Percentiles rank a stretch among this genome's conserved stretches.
These are phyloP conservation scores for Pythium aristosporum DNA, from an alignment of 352 stramenopile genomes.

Conservation along the genomic window DNA sequence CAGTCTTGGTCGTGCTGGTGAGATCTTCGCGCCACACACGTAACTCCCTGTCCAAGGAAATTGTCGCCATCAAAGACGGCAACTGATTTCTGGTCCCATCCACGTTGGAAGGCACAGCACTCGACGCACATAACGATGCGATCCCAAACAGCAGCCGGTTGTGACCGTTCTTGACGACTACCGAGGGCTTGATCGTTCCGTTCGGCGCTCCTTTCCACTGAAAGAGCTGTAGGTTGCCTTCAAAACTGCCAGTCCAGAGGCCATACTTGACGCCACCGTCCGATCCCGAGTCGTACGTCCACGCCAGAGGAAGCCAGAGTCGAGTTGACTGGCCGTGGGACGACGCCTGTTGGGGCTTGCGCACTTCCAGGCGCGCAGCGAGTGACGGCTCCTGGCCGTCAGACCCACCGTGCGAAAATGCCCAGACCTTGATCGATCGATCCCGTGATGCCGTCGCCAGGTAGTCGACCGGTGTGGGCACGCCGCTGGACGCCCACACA, in stretches of 20 bases:
- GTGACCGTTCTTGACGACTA: slow-evolving; percentile 60
- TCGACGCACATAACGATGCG: slow-evolving; percentile 24
- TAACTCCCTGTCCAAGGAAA: slow-evolving; percentile 68
- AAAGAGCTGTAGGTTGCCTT: slow-evolving; percentile 65
- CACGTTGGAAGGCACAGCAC: not conserved
- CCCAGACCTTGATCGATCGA: slow-evolving; percentile 70
- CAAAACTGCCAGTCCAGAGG: slow-evolving; percentile 72
- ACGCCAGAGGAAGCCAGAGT: slow-evolving; percentile 72
- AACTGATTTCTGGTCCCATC: not conserved
- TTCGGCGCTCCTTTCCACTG: slow-evolving; percentile 34
- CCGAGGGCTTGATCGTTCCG: slow-evolving; percentile 36
- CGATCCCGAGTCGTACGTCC: slow-evolving; percentile 27
- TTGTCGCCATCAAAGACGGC: slow-evolving; percentile 39
- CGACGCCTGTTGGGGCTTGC: slow-evolving; percentile 61
- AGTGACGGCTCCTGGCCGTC: slow-evolving; percentile 11
- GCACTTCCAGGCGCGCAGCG: slow-evolving; percentile 36
- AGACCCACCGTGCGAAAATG: not conserved
- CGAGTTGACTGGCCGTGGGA: slow-evolving; percentile 68
- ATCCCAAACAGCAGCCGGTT: slow-evolving; percentile 70
- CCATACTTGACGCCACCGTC: slow-evolving; percentile 22
- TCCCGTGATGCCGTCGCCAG: slow-evolving; percentile 70
- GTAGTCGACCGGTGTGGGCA: slow-evolving; percentile 21
- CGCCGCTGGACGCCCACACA: slow-evolving; percentile 35
- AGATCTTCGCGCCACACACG: slow-evolving; percentile 52
- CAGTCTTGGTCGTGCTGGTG: not conserved